These are phyloP conservation scores for Coemansia guatemalensis DNA, from an alignment of 192 early-diverging fungal species.

Conservation along the genomic window DNA sequence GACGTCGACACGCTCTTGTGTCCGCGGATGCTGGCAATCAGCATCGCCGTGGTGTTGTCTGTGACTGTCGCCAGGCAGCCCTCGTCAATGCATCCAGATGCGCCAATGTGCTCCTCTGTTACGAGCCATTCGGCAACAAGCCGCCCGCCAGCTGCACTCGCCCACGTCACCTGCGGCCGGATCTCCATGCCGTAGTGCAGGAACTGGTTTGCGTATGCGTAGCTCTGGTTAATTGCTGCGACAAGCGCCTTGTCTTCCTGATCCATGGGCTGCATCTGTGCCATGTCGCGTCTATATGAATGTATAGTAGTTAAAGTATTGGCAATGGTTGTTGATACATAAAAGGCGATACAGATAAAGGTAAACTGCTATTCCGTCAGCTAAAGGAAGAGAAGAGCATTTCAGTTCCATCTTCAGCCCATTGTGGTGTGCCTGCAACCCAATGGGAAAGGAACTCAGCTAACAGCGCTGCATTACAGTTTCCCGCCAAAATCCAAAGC, in stretches of 20 bases:
- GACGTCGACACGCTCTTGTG: conserved; percentile 31
- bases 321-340: not conserved
- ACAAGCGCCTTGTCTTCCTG: conserved; percentile 10
- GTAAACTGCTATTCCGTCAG: not conserved
- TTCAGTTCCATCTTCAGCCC: not conserved
- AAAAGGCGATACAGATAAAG: not conserved
- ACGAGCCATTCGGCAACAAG: conserved; percentile 38
- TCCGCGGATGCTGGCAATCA: conserved; percentile 15
- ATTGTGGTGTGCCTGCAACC: not conserved
- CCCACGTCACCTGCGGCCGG: conserved; percentile 18
- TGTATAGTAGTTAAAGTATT: not conserved
- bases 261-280: not conserved
- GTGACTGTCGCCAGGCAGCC: conserved; percentile 38
- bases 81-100: conserved; percentile 31
- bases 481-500: conserved; percentile 18
- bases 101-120: conserved; percentile 20
- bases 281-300: not conserved
- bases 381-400: not conserved
- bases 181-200: conserved; percentile 35
- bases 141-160: conserved; percentile 8
- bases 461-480: conserved; percentile 3
- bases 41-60: conserved; percentile 36
- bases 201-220: conserved; percentile 5
- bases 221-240: conserved; percentile 6
- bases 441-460: not conserved